phyloP scores from a whole-genome alignment of 805 yeast genomes.

The Yamadazyma paraphyllophila region DNA sequence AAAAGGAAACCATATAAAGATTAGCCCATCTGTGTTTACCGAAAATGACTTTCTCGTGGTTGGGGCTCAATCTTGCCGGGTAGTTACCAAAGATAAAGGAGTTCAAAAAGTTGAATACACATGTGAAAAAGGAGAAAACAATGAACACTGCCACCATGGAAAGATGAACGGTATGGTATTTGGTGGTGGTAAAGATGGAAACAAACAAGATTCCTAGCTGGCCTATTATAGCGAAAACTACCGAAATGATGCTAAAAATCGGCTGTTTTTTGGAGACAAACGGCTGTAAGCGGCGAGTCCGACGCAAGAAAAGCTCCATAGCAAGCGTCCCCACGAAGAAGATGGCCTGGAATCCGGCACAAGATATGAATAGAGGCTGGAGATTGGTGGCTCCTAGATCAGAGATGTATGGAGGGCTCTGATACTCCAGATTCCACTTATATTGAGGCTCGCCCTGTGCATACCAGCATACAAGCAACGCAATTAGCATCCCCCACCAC shows the following conservation, averaged over 20 bases:
- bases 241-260: slow-evolving; percentile 39
- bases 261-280: slow-evolving; percentile 45
- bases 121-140: slow-evolving; percentile 56
- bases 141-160: slow-evolving; percentile 75
- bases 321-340: slow-evolving; percentile 63
- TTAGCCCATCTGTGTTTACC: slow-evolving; percentile 38
- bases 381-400: slow-evolving; percentile 86
- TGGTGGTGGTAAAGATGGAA: slow-evolving; percentile 65
- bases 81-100: slow-evolving; percentile 38
- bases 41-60: slow-evolving; percentile 39
- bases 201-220: slow-evolving; percentile 74
- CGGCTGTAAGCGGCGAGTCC: slow-evolving; percentile 53
- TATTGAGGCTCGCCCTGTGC: slow-evolving; percentile 76
- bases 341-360: slow-evolving; percentile 75
- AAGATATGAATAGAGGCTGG: slow-evolving; percentile 79
- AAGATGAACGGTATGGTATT: slow-evolving; percentile 57
- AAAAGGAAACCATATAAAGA: slow-evolving; percentile 46
- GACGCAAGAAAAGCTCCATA: slow-evolving; percentile 62
- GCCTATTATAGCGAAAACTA: slow-evolving; percentile 52
- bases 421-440: slow-evolving; percentile 46
- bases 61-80: slow-evolving; percentile 36
- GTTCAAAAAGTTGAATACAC: slow-evolving; percentile 35
- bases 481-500: slow-evolving; percentile 92
- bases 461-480: slow-evolving; percentile 77
- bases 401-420: slow-evolving; percentile 67